Conservation (phyloP, 73 alveolate species). For the Urostyla sp. region DNA sequence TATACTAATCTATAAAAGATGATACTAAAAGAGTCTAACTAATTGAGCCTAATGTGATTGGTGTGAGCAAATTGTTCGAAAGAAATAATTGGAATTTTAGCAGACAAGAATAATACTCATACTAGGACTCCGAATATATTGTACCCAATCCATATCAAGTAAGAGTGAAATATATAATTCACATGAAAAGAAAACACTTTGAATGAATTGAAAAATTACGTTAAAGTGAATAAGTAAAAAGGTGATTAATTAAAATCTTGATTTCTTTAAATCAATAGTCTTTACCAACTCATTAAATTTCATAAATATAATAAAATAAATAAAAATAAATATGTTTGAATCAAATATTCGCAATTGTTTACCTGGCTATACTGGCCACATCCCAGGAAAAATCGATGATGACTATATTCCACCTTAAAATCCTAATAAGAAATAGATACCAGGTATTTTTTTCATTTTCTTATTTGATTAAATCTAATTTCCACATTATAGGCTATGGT, state of each 20-base stretch:
- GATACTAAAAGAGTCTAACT: background rate
- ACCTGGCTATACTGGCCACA: slow-evolving; percentile 93
- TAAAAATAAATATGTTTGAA: slow-evolving; percentile 59
- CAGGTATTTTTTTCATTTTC: slow-evolving; percentile 47
- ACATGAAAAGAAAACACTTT: background rate
- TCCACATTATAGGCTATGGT: slow-evolving; percentile 71
- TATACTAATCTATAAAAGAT: background rate
- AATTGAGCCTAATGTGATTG: slow-evolving; percentile 10
- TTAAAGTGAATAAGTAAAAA: background rate
- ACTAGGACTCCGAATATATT: slow-evolving; percentile 65
- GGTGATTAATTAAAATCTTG: background rate
- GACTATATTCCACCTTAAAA: slow-evolving; percentile 60
- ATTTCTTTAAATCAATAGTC: background rate
- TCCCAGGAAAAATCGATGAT: slow-evolving; percentile 59
- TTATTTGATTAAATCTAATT: background rate
- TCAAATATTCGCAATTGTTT: slow-evolving; percentile 48
- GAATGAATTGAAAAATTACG: background rate
- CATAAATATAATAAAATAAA: slow-evolving; percentile 39
- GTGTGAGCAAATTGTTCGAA: background rate
- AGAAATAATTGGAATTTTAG: background rate
- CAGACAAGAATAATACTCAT: background rate
- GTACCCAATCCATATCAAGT: slow-evolving; percentile 76
- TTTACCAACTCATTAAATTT: background rate
- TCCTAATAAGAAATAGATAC: slow-evolving; percentile 67
- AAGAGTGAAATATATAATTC: slow-evolving; percentile 81